Evolutionary conservation across 2,329 filamentous ascomycete genomes (phyloP).

Genomic region (Colletotrichum scovillei): DNA sequence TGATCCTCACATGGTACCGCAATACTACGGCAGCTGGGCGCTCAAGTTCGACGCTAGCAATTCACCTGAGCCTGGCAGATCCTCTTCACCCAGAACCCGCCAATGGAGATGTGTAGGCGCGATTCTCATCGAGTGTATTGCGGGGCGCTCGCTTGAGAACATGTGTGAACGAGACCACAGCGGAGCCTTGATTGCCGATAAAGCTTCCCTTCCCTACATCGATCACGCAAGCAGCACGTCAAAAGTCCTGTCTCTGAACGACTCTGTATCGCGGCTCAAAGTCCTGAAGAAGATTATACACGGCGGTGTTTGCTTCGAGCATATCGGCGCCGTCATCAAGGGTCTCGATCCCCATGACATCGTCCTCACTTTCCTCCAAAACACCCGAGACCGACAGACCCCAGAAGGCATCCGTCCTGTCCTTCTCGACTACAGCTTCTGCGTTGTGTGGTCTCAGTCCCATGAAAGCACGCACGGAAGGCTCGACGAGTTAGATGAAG

Average conservation of each 20-base stretch:
- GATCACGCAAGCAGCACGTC: no score
- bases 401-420: neutral
- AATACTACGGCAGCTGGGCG: neutral
- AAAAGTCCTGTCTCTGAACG: no score
- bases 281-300: neutral
- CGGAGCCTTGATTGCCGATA: no score
- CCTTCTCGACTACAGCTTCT: neutral
- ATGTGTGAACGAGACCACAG: neutral
- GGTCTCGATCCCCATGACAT: neutral
- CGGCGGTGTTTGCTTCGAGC: neutral
- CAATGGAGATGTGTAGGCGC: neutral
- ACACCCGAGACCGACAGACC: neutral
- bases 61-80: accelerated
- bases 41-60: neutral
- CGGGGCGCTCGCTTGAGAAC: neutral
- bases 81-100: neutral
- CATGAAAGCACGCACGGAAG: neutral
- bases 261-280: neutral
- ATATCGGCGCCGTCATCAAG: neutral
- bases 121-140: neutral
- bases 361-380: neutral
- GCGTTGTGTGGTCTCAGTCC: neutral
- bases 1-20: neutral
- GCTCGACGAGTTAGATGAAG: neutral
- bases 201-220: no score